These are phyloP conservation scores for Ophiorrhiza pumila DNA, from an alignment of 257 asterid species.

Conservation along the genomic window DNA sequence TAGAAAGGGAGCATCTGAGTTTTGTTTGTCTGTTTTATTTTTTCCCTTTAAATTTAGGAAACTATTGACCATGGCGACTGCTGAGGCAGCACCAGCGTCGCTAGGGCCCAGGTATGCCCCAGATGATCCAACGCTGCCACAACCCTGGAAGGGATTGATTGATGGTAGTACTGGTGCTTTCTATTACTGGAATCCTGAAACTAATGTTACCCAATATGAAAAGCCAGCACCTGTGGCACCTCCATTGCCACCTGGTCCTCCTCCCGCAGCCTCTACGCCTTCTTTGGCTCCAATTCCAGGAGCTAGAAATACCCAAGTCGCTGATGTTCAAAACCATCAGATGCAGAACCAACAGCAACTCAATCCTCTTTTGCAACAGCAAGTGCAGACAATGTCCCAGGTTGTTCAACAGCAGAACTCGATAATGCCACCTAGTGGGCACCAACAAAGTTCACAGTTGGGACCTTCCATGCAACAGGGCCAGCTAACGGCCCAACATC, in stretches of 20 bases:
- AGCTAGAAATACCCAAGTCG: constrained; percentile 46
- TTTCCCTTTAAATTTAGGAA: no score
- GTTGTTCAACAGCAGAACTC: constrained; percentile 36
- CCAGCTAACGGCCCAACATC: constrained; percentile 37
- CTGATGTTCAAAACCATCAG: constrained; percentile 39
- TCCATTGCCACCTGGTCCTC: constrained; percentile 69
- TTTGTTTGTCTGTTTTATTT: no score
- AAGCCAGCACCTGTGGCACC: constrained; percentile 62
- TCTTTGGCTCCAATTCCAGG: constrained; percentile 67
- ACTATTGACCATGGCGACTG: constrained; percentile 46
- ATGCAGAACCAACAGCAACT: constrained; percentile 28
- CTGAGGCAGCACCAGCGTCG: constrained; percentile 58
- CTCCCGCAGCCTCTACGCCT: constrained; percentile 53
- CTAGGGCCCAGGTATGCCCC: constrained; percentile 88
- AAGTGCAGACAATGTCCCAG: constrained; percentile 26
- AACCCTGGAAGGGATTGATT: constrained; percentile 91
- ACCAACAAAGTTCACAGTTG: constrained; percentile 54
- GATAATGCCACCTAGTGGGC: constrained; percentile 39
- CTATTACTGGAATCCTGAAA: constrained; percentile 94
- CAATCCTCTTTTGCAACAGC: constrained; percentile 42
- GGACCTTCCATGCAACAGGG: constrained; percentile 44
- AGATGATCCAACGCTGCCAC: constrained; percentile 85
- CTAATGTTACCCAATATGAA: constrained; percentile 83
- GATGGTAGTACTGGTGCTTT: constrained; percentile 68
- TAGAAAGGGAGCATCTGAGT: no score